Percentiles rank a stretch among this genome's conserved stretches.
These are phyloP conservation scores for Gaertneriomyces semiglobifer DNA, from an alignment of 192 early-diverging fungal genomes.

Conservation along the genomic window DNA sequence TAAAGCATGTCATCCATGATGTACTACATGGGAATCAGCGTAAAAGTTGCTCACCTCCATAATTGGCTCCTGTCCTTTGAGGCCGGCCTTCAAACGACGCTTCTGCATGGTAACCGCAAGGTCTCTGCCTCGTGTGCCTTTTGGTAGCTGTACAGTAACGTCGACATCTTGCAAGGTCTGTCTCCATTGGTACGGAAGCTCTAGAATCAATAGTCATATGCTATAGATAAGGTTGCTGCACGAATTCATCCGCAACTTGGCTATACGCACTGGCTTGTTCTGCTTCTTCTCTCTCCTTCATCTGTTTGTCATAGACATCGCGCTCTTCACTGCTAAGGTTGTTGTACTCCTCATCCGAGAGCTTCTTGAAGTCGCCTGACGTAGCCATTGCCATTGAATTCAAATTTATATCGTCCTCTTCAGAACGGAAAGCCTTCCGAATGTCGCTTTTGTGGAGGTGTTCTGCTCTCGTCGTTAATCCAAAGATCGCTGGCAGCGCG, in stretches of 20 bases:
- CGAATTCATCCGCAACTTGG: too few species aligned
- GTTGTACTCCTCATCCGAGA: conserved; percentile 47
- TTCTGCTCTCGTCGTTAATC: too few species aligned
- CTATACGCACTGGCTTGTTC: conserved; percentile 40
- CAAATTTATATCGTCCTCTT: too few species aligned
- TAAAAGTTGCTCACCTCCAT: conserved; percentile 54
- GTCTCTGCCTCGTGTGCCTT: conserved; percentile 66
- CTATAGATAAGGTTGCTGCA: background rate
- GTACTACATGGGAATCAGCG: background rate
- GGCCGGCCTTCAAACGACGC: conserved; percentile 59
- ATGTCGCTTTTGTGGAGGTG: too few species aligned
- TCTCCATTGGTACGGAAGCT: conserved; percentile 73
- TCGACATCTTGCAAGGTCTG: conserved; percentile 85
- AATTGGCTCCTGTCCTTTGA: conserved; percentile 72
- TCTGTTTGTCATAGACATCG: conserved; percentile 31
- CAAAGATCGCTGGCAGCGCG: too few species aligned
- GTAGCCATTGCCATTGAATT: background rate
- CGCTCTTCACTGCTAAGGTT: conserved; percentile 35
- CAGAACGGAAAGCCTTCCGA: too few species aligned
- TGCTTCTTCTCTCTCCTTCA: conserved; percentile 31
- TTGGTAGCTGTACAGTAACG: conserved; percentile 64
- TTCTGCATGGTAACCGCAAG: conserved; percentile 66
- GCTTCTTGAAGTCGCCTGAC: conserved; percentile 4
- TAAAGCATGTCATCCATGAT: background rate
- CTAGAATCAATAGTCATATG: conserved; percentile 23